Base-by-base conservation (phyloP, 2,329 filamentous ascomycete genomes). In the Calycina herbarum region DNA sequence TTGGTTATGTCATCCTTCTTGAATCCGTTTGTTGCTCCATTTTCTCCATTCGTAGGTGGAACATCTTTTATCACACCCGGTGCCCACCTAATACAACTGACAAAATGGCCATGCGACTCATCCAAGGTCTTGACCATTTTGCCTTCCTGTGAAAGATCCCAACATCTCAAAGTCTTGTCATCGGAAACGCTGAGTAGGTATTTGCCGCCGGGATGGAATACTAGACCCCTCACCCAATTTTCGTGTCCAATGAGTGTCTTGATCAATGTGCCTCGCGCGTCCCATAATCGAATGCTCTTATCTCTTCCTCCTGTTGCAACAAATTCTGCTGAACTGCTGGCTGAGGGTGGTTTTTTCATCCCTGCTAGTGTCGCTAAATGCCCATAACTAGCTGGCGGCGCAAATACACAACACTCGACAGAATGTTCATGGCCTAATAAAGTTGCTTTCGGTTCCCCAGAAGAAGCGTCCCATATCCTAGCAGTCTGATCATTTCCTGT, bases 201-300 rank as follows among this genome's bases (percentile, higher is more conserved):
- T 78, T 94, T 96, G 56, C 94, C 94, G 8, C 92, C 91, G 0
- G 94, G 94, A 73, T 97, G 94, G 77, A 97, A 98, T 10, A 93
- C 88, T 5, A 97, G 79, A 0, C 86, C 90, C 38, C 93, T 88
- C 8, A 98, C 87, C 94, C 94, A 98, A 76, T 97, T 97, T 77
- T 97, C 94, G 76, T 97, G 94, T 1, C 94, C 94, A 0, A 88
- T 80, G 1, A 98, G 82, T 0, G 91, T 95, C 77, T 93, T 94
- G 75, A 97, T 88, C 69, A 92, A 86, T 11, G 89, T 93, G 38
- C 94, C 94, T 63, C 93, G 86, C 11, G 89, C 85, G 76, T 97
- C 92, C 93, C 94, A 97, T 6, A 98, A 80, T 73, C 89, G 89
- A 75, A 98, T 96, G 0, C 89, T 90, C 81, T 97, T 97, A 78